Evolutionary conservation across 169 alveolate species (phyloP).

Genomic region (Eimeria sp.): DNA sequence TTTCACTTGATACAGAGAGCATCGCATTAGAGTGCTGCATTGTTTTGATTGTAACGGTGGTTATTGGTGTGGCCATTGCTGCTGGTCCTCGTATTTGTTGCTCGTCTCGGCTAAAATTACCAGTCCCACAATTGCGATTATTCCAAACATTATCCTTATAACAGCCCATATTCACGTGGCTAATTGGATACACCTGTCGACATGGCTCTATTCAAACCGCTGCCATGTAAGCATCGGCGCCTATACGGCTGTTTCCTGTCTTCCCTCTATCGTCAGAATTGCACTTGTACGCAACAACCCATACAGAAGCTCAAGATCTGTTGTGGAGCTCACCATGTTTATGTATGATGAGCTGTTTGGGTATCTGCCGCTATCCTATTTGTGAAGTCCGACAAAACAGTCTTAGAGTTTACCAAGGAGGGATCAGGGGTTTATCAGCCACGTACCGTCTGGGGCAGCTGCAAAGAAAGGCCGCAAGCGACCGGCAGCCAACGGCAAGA

Average conservation of each 20-base stretch:
- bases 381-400: not conserved
- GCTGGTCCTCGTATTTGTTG: not conserved
- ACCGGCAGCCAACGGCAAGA: slow-evolving; percentile 48
- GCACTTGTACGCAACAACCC: not conserved
- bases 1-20: not conserved
- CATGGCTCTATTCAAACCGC: not conserved
- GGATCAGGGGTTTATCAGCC: not conserved
- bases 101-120: not conserved
- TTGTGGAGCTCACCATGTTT: not conserved
- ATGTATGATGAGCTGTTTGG: not conserved
- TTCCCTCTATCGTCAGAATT: not conserved
- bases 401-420: not conserved
- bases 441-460: not conserved
- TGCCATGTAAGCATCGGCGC: not conserved
- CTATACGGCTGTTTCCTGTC: not conserved
- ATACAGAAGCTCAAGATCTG: not conserved
- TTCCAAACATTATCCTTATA: not conserved
- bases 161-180: not conserved
- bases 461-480: slow-evolving; percentile 4
- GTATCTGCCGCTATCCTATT: not conserved
- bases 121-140: not conserved
- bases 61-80: not conserved
- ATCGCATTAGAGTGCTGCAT: not conserved
- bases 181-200: not conserved
- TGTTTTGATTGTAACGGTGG: not conserved